phyloP scores from a whole-genome alignment of 306 rosid genomes.

The Lathyrus tuberosus region DNA sequence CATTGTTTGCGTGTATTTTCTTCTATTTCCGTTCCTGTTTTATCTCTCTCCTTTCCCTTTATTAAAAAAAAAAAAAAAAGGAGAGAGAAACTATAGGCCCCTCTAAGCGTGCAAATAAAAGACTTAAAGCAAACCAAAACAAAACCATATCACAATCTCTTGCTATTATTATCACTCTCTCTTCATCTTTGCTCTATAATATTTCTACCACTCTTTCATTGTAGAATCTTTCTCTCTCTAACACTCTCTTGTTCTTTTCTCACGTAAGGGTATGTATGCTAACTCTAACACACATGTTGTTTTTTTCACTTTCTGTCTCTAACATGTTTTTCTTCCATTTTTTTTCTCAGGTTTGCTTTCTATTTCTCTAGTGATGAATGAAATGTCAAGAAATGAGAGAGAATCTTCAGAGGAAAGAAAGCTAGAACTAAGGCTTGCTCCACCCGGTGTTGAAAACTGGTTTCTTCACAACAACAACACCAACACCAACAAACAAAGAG shows the following conservation, averaged over 20 bases:
- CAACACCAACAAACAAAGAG: conserved; percentile 37
- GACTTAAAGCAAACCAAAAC: conserved; percentile 50
- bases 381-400: conserved; percentile 55
- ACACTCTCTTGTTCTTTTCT: background rate
- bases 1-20: conserved; percentile 71
- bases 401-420: conserved; percentile 72
- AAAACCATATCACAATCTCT: conserved; percentile 46
- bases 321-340: background rate
- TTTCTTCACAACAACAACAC: conserved; percentile 29
- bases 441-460: conserved; percentile 81
- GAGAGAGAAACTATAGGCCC: conserved; percentile 41
- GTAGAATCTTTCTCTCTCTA: too few species aligned
- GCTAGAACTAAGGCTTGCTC: conserved; percentile 86
- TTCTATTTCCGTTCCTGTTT: conserved; percentile 59
- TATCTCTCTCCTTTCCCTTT: conserved; percentile 4
- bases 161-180: conserved; percentile 50
- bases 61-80: background rate
- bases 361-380: conserved; percentile 49
- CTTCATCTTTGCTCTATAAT: conserved; percentile 14
- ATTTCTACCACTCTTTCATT: conserved; percentile 1
- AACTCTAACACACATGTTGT: background rate
- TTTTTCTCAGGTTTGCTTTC: background rate
- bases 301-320: background rate
- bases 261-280: too few species aligned
- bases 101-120: conserved; percentile 66